Evolutionary conservation across 805 yeast genomes (phyloP).

Genomic region (Metschnikowia shivogae): DNA sequence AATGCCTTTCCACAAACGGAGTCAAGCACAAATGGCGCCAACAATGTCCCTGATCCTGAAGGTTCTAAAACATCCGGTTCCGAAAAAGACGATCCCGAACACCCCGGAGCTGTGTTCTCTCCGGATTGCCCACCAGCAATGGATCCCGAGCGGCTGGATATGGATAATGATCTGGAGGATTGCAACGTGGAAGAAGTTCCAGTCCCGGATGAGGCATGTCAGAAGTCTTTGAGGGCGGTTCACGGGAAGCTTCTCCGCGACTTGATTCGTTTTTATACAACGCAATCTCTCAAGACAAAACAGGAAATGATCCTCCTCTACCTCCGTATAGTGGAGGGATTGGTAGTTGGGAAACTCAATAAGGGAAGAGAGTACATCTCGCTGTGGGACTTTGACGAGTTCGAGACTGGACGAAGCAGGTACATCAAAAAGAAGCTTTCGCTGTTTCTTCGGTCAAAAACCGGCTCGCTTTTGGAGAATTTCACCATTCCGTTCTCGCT

Average conservation of each 20-base stretch:
- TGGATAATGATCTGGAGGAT: no score
- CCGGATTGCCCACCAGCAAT: no score
- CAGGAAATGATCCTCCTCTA: slow-evolving; percentile 2
- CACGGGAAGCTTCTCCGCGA: slow-evolving; percentile 2
- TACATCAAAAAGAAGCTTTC: slow-evolving; percentile 1
- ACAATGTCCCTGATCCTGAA: no score
- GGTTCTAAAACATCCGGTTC: no score
- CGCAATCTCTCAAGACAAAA: slow-evolving; percentile 1
- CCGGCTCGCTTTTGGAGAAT: slow-evolving; percentile 1
- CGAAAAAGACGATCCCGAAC: no score
- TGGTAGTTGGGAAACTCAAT: not conserved
- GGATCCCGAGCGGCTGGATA: no score
- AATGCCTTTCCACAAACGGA: no score
- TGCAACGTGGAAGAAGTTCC: not conserved
- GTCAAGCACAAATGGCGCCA: no score
- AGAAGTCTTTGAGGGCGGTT: not conserved
- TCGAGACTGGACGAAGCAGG: not conserved
- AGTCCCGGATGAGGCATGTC: not conserved
- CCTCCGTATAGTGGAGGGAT: slow-evolving; percentile 1
- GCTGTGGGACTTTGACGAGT: slow-evolving; percentile 3
- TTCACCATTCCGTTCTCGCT: not conserved
- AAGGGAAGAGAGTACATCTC: not conserved
- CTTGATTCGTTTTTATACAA: not conserved
- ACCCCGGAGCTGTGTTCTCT: no score
- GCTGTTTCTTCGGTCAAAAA: slow-evolving; percentile 1